These are phyloP conservation scores for Venturiaceae sp. DNA, from an alignment of 2,329 filamentous ascomycete genomes.

Conservation along the genomic window DNA sequence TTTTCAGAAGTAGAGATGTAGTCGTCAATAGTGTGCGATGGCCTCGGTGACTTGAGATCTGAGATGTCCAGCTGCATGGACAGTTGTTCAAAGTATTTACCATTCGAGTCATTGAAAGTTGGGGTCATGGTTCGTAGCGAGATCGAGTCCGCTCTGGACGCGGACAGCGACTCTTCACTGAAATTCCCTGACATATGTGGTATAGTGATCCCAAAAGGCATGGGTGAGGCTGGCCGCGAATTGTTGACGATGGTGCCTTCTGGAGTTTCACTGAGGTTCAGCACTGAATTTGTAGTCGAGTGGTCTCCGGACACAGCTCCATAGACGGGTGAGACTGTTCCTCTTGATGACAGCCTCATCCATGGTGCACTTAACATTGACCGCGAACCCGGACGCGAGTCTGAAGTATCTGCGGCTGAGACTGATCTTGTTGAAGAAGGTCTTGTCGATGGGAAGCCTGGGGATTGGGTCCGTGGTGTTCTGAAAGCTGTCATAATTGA, in stretches of 20 bases:
- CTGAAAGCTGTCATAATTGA: background rate
- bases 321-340: constrained; percentile 14
- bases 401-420: too few species aligned
- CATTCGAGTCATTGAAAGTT: background rate
- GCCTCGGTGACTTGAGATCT: background rate
- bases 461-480: background rate
- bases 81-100: background rate
- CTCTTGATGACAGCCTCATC: too few species aligned
- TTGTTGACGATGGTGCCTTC: background rate
- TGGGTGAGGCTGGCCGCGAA: background rate
- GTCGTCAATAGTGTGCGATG: background rate
- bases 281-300: constrained; percentile 60
- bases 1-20: background rate
- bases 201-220: too few species aligned
- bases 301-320: constrained; percentile 42
- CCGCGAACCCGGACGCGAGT: too few species aligned
- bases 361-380: too few species aligned
- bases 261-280: constrained; percentile 40
- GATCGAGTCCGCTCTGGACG: constrained; percentile 46
- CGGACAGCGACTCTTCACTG: constrained; percentile 46
- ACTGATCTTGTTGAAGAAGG: background rate
- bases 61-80: background rate
- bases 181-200: constrained; percentile 44
- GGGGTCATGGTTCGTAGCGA: constrained; percentile 47
- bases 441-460: background rate